Conservation (phyloP, 2,329 filamentous ascomycete species). For the Xylaria sp. region DNA sequence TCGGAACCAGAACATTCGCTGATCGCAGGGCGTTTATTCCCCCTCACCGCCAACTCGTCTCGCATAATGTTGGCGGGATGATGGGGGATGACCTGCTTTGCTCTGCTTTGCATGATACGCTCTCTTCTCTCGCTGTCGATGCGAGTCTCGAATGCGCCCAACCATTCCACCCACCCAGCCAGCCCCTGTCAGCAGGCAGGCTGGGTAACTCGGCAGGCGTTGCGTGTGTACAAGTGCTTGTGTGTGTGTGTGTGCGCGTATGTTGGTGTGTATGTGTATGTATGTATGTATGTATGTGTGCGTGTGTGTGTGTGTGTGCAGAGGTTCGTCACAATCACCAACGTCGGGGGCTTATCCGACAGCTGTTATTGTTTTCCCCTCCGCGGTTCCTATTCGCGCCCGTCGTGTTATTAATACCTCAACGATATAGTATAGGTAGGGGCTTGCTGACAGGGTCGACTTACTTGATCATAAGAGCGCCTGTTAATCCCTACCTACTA, state of each 20-base stretch:
- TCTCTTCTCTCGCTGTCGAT: constrained; percentile 20
- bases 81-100: constrained; percentile 17
- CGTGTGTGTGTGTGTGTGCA: neutral
- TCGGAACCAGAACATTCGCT: constrained; percentile 14
- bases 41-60: constrained; percentile 28
- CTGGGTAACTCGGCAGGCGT: constrained; percentile 18
- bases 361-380: constrained; percentile 20
- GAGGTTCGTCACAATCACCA: constrained; percentile 22
- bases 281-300: neutral
- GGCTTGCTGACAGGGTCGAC: constrained; percentile 29
- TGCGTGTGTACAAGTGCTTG: no score
- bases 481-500: constrained; percentile 26
- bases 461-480: constrained; percentile 29
- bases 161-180: constrained; percentile 22
- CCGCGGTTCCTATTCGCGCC: constrained; percentile 23
- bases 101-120: constrained; percentile 27
- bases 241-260: neutral
- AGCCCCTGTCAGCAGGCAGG: constrained; percentile 31
- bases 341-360: constrained; percentile 30
- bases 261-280: neutral
- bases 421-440: constrained; percentile 37
- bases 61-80: constrained; percentile 31
- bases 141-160: constrained; percentile 28
- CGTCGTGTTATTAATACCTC: constrained; percentile 33
- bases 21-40: constrained; percentile 12